These are phyloP conservation scores for Trametes cubensis DNA, from an alignment of 768 basidiomycete genomes.

Conservation along the genomic window DNA sequence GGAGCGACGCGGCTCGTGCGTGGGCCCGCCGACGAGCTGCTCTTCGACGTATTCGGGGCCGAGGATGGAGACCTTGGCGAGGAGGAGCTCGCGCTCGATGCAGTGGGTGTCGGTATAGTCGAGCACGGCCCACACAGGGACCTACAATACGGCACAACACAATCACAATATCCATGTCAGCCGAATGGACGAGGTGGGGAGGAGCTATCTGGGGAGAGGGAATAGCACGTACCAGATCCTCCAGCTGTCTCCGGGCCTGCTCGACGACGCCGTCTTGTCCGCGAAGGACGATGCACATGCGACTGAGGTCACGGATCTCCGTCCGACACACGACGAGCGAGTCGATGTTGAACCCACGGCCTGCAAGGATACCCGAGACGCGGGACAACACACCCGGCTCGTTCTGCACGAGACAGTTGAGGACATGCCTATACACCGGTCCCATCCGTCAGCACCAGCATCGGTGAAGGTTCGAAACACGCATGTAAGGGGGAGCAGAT, in stretches of 20 bases:
- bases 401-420: constrained; percentile 98
- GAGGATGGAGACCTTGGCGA: constrained; percentile 95
- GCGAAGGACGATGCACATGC: constrained; percentile 96
- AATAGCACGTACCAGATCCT: constrained; percentile 77
- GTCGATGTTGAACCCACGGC: constrained; percentile 97
- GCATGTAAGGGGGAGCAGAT: too few relatives aligned
- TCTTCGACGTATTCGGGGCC: constrained; percentile 97
- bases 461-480: too few relatives aligned
- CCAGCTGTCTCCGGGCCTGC: constrained; percentile 93
- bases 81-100: constrained; percentile 90
- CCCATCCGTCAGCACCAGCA: too few relatives aligned
- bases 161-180: neutral
- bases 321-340: constrained; percentile 98
- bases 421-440: constrained; percentile 66
- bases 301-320: constrained; percentile 93
- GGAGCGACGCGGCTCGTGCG: constrained; percentile 67
- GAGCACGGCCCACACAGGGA: constrained; percentile 98
- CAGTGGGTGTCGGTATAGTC: constrained; percentile 94
- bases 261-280: constrained; percentile 98
- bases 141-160: constrained; percentile 54
- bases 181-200: neutral
- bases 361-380: constrained; percentile 96
- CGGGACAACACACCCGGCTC: constrained; percentile 99
- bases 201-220: neutral
- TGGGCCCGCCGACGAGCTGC: constrained; percentile 83